Conservation (phyloP, 2,329 filamentous ascomycete genomes). For the Claviceps arundinis region DNA sequence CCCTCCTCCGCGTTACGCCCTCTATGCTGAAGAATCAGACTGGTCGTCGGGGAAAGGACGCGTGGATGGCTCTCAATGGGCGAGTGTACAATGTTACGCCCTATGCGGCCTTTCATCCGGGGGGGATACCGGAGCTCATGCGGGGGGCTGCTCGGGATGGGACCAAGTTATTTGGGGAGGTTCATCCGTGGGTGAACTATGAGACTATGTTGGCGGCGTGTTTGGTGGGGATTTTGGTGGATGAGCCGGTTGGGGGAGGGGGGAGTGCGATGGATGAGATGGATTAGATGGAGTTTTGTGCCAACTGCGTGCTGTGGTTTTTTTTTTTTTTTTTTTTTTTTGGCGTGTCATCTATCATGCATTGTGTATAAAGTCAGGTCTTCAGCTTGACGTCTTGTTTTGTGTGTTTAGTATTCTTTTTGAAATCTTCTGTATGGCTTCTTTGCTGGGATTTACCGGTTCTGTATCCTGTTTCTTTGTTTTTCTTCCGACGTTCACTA, state of each 20-base stretch:
- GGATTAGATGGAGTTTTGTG: conserved; percentile 29
- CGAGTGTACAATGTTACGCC: conserved; percentile 91
- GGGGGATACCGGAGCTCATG: conserved; percentile 63
- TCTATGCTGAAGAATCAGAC: conserved; percentile 65
- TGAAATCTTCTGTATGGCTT: too few species aligned
- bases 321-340: not conserved
- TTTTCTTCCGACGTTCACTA: not conserved
- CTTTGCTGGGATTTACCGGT: not conserved
- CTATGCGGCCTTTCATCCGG: conserved; percentile 83
- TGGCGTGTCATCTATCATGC: too few species aligned
- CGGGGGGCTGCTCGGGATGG: conserved; percentile 48
- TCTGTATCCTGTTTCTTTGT: too few species aligned
- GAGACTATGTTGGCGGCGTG: conserved; percentile 55
- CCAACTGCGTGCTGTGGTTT: not conserved
- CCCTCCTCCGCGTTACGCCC: conserved; percentile 62
- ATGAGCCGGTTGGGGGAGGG: conserved; percentile 33
- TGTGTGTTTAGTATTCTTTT: not conserved
- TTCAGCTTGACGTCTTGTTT: not conserved
- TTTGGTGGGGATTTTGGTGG: conserved; percentile 49
- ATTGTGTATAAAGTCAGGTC: too few species aligned
- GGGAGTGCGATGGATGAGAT: conserved; percentile 43
- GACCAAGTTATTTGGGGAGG: conserved; percentile 49
- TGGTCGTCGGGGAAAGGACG: conserved; percentile 70
- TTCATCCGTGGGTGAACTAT: conserved; percentile 61
- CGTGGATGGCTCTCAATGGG: conserved; percentile 82